phyloP scores from a whole-genome alignment of 306 rosid genomes.

The Lathyrus aphaca region DNA sequence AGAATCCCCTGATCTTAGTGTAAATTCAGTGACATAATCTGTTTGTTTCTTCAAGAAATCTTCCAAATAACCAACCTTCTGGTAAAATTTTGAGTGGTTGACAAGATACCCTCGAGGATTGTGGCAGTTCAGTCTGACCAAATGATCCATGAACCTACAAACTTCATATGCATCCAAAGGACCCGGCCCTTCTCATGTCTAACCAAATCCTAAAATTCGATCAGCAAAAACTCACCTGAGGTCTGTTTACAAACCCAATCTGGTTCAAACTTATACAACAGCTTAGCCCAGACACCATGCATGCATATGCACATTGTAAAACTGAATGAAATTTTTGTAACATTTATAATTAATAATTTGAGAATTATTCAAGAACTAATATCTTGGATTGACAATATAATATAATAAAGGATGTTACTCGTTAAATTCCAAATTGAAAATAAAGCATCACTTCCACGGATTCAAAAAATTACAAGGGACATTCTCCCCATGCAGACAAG shows the following conservation, averaged over 20 bases:
- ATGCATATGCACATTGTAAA: background rate
- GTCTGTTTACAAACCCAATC: slow-evolving; percentile 22
- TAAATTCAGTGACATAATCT: slow-evolving; percentile 26
- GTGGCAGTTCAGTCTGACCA: slow-evolving; percentile 28
- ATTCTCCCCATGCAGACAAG: background rate
- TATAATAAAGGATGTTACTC: background rate
- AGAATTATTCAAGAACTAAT: too few relatives aligned
- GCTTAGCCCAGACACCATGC: slow-evolving; percentile 5
- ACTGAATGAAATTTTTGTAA: too few relatives aligned
- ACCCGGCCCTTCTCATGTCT: slow-evolving; percentile 19
- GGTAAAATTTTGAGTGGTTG: slow-evolving; percentile 12
- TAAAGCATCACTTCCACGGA: background rate
- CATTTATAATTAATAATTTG: too few relatives aligned
- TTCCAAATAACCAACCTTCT: slow-evolving; percentile 19
- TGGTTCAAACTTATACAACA: slow-evolving; percentile 6
- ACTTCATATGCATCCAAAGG: slow-evolving; percentile 11
- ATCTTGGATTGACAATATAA: too few relatives aligned
- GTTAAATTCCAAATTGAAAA: background rate
- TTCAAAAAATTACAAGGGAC: background rate
- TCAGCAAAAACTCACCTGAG: background rate
- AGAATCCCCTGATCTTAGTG: slow-evolving; percentile 31
- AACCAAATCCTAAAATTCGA: slow-evolving; percentile 25
- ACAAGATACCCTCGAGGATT: slow-evolving; percentile 3
- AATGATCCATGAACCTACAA: slow-evolving; percentile 28
- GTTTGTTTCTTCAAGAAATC: slow-evolving; percentile 22